Conservation (phyloP, 2,329 filamentous ascomycete species). For the Phyllosticta citribraziliensis region DNA sequence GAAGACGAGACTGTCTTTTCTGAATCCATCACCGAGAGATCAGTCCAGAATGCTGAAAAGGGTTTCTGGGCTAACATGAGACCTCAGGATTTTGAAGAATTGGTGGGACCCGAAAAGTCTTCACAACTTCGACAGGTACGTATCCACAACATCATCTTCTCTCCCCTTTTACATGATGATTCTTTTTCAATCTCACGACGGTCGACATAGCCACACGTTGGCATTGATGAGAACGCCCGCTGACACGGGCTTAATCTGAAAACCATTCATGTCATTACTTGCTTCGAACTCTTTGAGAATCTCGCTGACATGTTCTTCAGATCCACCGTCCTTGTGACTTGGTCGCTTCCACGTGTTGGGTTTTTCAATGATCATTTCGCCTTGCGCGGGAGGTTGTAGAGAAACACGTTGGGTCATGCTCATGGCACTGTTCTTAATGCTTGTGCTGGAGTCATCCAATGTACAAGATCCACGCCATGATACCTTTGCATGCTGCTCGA, state of each 20-base stretch:
- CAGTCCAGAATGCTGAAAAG: neutral
- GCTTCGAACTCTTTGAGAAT: neutral
- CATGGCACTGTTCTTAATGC: neutral
- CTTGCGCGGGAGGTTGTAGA: slow-evolving; percentile 1
- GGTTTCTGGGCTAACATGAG: neutral
- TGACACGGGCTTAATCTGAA: slow-evolving; percentile 51
- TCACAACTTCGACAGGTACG: neutral
- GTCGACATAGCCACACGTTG: slow-evolving; percentile 66
- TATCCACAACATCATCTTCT: neutral
- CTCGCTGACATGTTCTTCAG: neutral
- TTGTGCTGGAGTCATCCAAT: no score
- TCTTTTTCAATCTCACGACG: slow-evolving; percentile 62
- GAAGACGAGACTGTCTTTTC: slow-evolving; percentile 38
- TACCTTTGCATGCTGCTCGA: no score
- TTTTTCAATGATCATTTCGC: slow-evolving; percentile 2
- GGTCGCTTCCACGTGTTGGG: neutral
- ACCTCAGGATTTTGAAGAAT: neutral
- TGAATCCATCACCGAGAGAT: slow-evolving; percentile 17
- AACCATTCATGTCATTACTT: neutral
- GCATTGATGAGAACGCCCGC: slow-evolving; percentile 70
- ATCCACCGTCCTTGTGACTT: neutral
- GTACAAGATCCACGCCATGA: no score
- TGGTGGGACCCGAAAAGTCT: neutral
- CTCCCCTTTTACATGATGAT: slow-evolving; percentile 52
- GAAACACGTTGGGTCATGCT: neutral